A percentile compares a stretch with the other conserved stretches of the same genome.
Conservation (phyloP, 257 asterid species). For the Scutellaria barbata region DNA sequence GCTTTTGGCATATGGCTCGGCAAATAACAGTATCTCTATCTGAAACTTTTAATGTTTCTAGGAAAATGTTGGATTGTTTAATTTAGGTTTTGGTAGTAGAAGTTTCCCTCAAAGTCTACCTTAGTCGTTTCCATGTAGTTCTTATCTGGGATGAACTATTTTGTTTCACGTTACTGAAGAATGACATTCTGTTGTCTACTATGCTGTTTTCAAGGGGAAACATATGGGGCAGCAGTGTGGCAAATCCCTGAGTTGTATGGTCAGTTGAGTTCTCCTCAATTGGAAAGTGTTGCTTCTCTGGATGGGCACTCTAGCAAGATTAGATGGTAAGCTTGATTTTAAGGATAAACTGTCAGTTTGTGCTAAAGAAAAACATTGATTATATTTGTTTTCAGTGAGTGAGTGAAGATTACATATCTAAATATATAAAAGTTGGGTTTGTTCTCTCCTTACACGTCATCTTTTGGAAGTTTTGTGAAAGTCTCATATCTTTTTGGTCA, state of each 20-base stretch:
- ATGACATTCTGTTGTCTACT: conserved; percentile 11
- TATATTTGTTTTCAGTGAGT: background rate
- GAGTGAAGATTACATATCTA: background rate
- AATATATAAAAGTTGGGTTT: too few species aligned
- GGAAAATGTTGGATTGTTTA: background rate
- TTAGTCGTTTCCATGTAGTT: conserved; percentile 14
- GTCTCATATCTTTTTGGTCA: too few species aligned
- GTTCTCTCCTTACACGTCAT: too few species aligned
- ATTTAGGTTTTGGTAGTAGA: conserved; percentile 9
- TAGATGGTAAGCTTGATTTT: conserved; percentile 60
- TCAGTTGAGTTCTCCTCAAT: conserved; percentile 88
- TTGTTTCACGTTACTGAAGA: conserved; percentile 19
- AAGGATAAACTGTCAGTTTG: conserved; percentile 5
- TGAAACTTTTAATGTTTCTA: conserved; percentile 12
- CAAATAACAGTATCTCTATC: background rate
- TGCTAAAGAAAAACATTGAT: conserved; percentile 22
- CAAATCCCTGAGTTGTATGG: conserved; percentile 98
- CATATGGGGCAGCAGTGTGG: conserved; percentile 94
- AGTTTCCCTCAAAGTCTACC: background rate
- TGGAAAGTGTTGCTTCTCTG: conserved; percentile 82
- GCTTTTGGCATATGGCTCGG: background rate
- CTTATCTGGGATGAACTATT: conserved; percentile 15
- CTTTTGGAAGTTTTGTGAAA: too few species aligned
- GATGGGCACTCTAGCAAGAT: conserved; percentile 80
- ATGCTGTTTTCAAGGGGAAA: conserved; percentile 61